phyloP scores from a whole-genome alignment of 495 filamentous ascomycete genomes.

The Rostrohypoxylon terebratum region DNA sequence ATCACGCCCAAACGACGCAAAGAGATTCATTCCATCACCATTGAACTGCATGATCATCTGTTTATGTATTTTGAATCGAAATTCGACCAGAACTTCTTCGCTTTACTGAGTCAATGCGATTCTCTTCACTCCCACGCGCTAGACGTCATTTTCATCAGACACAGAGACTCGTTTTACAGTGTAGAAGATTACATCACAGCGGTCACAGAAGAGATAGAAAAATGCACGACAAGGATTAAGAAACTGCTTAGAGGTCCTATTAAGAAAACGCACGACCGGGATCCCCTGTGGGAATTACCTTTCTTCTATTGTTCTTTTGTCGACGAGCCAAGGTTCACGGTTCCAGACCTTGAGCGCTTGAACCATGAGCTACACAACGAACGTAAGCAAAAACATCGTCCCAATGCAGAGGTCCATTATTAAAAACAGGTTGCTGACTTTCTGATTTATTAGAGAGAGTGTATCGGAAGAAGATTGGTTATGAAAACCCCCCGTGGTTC shows the following conservation, averaged over 20 bases:
- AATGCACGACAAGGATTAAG: too few relatives aligned
- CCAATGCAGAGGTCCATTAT: background rate
- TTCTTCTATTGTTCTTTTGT: background rate
- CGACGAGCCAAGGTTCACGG: background rate
- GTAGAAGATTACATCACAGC: too few relatives aligned
- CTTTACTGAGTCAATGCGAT: background rate
- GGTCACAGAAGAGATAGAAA: too few relatives aligned
- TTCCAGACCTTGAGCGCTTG: background rate
- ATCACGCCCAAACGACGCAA: slow-evolving; percentile 12
- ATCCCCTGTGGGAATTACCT: background rate
- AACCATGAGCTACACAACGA: background rate
- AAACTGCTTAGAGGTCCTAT: too few relatives aligned
- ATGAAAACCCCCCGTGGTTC: slow-evolving; percentile 15
- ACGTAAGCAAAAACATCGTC: slow-evolving; percentile 14
- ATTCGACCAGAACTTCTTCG: background rate
- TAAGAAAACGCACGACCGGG: too few relatives aligned
- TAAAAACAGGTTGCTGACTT: slow-evolving; percentile 5
- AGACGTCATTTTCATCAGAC: too few relatives aligned
- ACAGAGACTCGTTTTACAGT: too few relatives aligned
- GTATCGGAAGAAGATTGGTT: background rate
- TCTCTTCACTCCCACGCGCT: too few relatives aligned
- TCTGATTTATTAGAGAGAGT: background rate
- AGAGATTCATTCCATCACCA: background rate
- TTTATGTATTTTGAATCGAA: too few relatives aligned
- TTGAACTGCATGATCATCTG: too few relatives aligned